These are phyloP conservation scores for Lolium multiflorum DNA, from an alignment of 176 grass and related monocot species.

Conservation along the genomic window DNA sequence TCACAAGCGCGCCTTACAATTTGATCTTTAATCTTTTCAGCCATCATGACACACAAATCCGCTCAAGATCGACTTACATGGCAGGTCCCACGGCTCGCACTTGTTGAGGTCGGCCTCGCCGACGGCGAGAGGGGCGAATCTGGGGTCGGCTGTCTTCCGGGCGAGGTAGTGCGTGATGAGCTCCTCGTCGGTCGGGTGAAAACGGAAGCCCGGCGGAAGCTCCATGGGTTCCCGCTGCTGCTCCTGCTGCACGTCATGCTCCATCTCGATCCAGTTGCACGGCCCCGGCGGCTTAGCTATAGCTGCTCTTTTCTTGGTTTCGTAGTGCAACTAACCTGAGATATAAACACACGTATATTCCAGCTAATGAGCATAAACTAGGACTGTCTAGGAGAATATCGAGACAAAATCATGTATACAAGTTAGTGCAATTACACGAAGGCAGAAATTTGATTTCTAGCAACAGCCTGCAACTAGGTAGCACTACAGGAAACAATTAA, in stretches of 20 bases:
- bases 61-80: constrained; percentile 38
- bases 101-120: constrained; percentile 83
- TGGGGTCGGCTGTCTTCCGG: constrained; percentile 50
- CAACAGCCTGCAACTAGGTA: background rate
- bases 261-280: constrained; percentile 40
- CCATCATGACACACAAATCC: too few relatives aligned
- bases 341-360: background rate
- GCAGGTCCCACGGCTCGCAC: constrained; percentile 78
- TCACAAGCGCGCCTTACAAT: too few relatives aligned
- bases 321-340: background rate
- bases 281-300: background rate
- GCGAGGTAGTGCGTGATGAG: constrained; percentile 76
- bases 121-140: constrained; percentile 62
- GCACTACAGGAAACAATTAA: background rate
- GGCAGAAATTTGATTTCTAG: background rate
- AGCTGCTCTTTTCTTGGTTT: background rate
- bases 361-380: constrained; percentile 31
- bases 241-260: constrained; percentile 40
- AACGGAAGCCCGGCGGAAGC: constrained; percentile 68
- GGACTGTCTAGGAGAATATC: background rate
- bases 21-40: too few relatives aligned
- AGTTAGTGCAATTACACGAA: too few relatives aligned
- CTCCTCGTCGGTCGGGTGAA: constrained; percentile 80
- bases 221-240: constrained; percentile 44
- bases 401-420: background rate